These are phyloP conservation scores for Phytophthora litchii DNA, from an alignment of 352 stramenopile species.

Conservation along the genomic window DNA sequence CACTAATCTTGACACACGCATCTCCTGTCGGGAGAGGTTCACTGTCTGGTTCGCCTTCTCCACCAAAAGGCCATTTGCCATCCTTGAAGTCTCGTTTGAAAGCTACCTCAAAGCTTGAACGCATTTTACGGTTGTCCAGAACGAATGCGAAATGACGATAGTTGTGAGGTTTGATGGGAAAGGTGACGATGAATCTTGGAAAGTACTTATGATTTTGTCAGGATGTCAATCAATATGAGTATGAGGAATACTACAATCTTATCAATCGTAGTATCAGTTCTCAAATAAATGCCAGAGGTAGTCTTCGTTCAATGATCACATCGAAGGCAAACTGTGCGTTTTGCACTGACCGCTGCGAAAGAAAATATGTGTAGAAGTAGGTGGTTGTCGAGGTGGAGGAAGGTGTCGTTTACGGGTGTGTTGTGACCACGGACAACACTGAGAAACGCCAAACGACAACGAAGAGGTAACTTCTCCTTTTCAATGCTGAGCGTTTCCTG, in stretches of 20 bases:
- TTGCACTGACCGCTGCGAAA: slow-evolving; percentile 32
- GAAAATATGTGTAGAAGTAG: slow-evolving; percentile 28
- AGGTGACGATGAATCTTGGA: not conserved
- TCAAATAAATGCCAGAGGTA: too few species aligned
- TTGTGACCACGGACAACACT: slow-evolving; percentile 27
- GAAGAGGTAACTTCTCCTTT: slow-evolving; percentile 33
- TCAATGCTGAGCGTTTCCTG: slow-evolving; percentile 33
- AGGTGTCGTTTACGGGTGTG: slow-evolving; percentile 6
- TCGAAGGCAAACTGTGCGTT: slow-evolving; percentile 33
- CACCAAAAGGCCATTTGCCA: not conserved
- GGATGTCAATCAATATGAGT: not conserved
- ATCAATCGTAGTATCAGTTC: too few species aligned
- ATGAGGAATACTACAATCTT: too few species aligned
- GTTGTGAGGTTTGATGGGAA: not conserved
- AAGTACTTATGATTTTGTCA: not conserved
- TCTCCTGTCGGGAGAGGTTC: not conserved
- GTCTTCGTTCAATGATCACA: slow-evolving; percentile 32
- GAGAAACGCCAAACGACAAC: slow-evolving; percentile 31
- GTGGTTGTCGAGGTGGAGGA: slow-evolving; percentile 31
- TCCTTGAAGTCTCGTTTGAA: not conserved
- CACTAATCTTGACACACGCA: not conserved
- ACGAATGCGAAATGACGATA: too few species aligned
- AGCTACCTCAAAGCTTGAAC: too few species aligned
- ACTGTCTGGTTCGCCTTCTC: not conserved
- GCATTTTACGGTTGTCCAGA: too few species aligned